These are phyloP conservation scores for Paraleonurus japonicus DNA, from an alignment of 257 asterid genomes.

Conservation along the genomic window DNA sequence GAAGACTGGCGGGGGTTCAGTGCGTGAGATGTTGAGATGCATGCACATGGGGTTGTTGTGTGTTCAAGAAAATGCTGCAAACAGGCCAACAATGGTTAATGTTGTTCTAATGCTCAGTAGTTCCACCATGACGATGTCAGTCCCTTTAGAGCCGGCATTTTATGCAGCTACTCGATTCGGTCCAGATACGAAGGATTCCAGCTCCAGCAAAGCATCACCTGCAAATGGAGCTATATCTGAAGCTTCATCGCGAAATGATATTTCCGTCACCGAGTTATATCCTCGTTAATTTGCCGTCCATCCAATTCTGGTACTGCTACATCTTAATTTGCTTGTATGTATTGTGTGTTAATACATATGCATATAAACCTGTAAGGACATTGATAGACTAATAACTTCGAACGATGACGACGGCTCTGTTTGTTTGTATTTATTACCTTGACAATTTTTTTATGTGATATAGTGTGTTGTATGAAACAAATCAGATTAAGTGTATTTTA, in stretches of 20 bases:
- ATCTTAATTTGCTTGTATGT: background rate
- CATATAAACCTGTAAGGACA: background rate
- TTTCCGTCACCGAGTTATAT: slow-evolving; percentile 20
- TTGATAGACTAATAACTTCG: too few relatives aligned
- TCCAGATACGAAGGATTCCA: background rate
- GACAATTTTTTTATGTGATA: background rate
- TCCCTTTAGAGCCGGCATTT: slow-evolving; percentile 26
- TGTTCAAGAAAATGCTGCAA: slow-evolving; percentile 23
- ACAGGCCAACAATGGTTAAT: slow-evolving; percentile 27
- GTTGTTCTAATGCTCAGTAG: slow-evolving; percentile 22
- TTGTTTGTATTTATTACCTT: background rate
- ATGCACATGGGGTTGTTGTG: slow-evolving; percentile 27
- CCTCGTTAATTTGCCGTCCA: slow-evolving; percentile 19
- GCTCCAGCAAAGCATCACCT: background rate
- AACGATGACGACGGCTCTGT: background rate
- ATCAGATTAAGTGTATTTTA: too few relatives aligned
- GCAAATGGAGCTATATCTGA: background rate
- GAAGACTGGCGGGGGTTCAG: background rate
- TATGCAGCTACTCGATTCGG: slow-evolving; percentile 12
- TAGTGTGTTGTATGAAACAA: background rate
- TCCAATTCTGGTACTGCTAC: background rate
- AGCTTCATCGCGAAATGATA: slow-evolving; percentile 13
- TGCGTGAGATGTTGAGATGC: slow-evolving; percentile 24
- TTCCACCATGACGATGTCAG: slow-evolving; percentile 13
- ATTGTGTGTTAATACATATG: background rate